These are phyloP conservation scores for Panicum hallii DNA, from an alignment of 202 grass and related monocot species.

Conservation along the genomic window DNA sequence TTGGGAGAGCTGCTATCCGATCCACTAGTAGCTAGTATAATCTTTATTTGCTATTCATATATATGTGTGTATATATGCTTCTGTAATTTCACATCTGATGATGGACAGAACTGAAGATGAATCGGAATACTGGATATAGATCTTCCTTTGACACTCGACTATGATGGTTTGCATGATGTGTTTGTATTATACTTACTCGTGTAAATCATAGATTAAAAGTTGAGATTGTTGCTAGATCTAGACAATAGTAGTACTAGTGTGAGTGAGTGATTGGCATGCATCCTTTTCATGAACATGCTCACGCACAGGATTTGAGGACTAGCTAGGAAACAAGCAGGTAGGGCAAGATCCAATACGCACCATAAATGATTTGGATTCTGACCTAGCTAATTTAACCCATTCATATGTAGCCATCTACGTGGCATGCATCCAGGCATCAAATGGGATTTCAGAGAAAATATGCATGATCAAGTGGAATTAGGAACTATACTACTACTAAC, in stretches of 20 bases:
- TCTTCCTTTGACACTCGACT: neutral
- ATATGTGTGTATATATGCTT: neutral
- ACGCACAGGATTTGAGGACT: constrained; percentile 56
- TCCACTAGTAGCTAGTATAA: neutral
- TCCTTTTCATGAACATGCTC: constrained; percentile 55
- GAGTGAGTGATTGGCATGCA: neutral
- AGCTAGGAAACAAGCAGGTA: constrained; percentile 38
- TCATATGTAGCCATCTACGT: constrained; percentile 18
- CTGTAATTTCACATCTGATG: neutral
- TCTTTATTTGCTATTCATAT: neutral
- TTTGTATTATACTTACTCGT: neutral
- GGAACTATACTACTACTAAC: neutral
- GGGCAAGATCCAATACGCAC: constrained; percentile 63
- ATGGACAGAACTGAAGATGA: neutral
- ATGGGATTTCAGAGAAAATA: too few species aligned
- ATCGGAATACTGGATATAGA: neutral
- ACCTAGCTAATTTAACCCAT: constrained; percentile 30
- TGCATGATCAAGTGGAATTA: neutral
- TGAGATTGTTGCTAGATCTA: constrained; percentile 29
- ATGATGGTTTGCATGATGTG: neutral
- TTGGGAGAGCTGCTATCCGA: constrained; percentile 39
- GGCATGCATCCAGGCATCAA: constrained; percentile 26
- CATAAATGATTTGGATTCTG: constrained; percentile 53
- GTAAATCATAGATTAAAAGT: neutral
- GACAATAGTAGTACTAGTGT: neutral